Percentiles rank a stretch among this genome's conserved stretches.
phyloP scores from a whole-genome alignment of 2,329 filamentous ascomycete species.

The Trichoderma koningiopsis region DNA sequence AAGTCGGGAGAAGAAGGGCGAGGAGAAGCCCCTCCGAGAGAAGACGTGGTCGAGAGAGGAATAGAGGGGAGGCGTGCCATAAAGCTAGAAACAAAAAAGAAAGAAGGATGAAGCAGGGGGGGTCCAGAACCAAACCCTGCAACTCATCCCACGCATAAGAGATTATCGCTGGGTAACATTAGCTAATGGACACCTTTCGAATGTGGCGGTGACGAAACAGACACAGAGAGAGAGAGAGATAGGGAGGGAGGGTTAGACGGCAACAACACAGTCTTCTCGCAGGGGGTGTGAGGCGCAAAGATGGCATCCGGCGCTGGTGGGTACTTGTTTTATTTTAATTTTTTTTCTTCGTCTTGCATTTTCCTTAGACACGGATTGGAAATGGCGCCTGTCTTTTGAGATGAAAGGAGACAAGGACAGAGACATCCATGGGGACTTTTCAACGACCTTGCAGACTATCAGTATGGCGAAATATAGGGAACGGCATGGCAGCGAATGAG shows the following conservation, averaged over 20 bases:
- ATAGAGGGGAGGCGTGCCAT: slow-evolving; percentile 28
- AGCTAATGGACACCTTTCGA: not conserved
- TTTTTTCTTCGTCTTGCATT: slow-evolving; percentile 5
- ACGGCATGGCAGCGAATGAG: slow-evolving; percentile 30
- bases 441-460: slow-evolving; percentile 2
- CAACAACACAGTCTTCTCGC: not conserved
- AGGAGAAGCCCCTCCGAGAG: slow-evolving; percentile 73
- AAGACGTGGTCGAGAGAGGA: slow-evolving; percentile 66
- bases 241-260: not conserved
- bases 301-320: slow-evolving; percentile 10
- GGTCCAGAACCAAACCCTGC: not conserved
- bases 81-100: slow-evolving; percentile 1
- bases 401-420: not conserved
- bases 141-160: not conserved
- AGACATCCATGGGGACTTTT: slow-evolving; percentile 8
- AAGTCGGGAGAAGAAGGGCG: slow-evolving; percentile 52
- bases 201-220: slow-evolving; percentile 17
- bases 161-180: not conserved
- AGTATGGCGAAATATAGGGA: slow-evolving; percentile 24
- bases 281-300: not conserved
- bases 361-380: slow-evolving; percentile 8
- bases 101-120: slow-evolving; percentile 22
- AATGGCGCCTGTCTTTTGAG: slow-evolving; percentile 2
- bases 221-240: not conserved
- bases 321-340: not conserved